These are phyloP conservation scores for Epichloe scottii DNA, from an alignment of 2,329 filamentous ascomycete species.

Conservation along the genomic window DNA sequence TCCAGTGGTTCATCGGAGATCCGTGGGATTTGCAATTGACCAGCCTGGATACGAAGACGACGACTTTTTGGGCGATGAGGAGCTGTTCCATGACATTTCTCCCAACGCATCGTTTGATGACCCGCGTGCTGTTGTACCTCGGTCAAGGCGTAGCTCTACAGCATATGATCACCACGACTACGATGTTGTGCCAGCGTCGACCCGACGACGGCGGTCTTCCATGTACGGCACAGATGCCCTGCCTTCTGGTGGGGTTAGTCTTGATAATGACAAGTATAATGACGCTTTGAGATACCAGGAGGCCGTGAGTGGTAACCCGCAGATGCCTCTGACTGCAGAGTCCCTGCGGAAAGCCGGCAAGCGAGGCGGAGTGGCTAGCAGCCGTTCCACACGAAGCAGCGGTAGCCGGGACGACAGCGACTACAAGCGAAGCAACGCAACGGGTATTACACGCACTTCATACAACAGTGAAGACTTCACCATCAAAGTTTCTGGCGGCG, in stretches of 20 bases:
- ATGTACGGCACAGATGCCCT: conserved; percentile 25
- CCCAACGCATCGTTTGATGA: conserved; percentile 22
- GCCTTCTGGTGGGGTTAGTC: conserved; percentile 20
- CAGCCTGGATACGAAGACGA: conserved; percentile 25
- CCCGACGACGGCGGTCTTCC: conserved; percentile 26
- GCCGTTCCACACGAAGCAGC: conserved; percentile 45
- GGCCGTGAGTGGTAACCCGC: conserved; percentile 31
- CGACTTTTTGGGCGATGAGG: conserved; percentile 21
- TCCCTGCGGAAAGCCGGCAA: conserved; percentile 38
- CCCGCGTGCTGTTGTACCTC: conserved; percentile 18
- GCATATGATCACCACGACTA: conserved; percentile 27
- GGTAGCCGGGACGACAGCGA: conserved; percentile 52
- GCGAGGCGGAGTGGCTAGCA: conserved; percentile 34
- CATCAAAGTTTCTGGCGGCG: conserved; percentile 44
- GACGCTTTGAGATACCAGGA: conserved; percentile 37
- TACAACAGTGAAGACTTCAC: conserved; percentile 43
- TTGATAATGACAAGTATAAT: conserved; percentile 26
- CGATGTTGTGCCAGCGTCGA: conserved; percentile 27
- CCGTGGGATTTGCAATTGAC: conserved; percentile 20
- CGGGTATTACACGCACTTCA: conserved; percentile 43
- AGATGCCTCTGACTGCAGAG: conserved; percentile 42
- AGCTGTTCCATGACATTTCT: conserved; percentile 27
- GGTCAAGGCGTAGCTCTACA: conserved; percentile 23
- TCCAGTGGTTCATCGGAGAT: conserved; percentile 15
- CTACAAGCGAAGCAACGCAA: conserved; percentile 48